phyloP scores from a whole-genome alignment of 2,329 filamentous ascomycete species.

The Trichoderma sp. region DNA sequence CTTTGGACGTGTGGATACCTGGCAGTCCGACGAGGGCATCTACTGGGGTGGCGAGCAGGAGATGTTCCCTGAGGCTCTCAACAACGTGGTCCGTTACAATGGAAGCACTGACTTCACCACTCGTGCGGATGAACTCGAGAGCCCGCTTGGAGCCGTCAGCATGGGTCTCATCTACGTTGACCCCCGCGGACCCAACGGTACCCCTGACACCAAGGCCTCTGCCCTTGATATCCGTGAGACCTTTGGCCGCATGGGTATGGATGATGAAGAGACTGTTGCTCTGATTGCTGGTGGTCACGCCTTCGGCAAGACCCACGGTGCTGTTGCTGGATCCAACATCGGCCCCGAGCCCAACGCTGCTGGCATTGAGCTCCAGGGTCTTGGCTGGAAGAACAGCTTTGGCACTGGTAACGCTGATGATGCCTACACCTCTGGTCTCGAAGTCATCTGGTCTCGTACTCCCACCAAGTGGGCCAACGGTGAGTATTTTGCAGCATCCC shows the following conservation, averaged over 20 bases:
- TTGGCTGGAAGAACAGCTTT: constrained; percentile 68
- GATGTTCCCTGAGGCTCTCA: constrained; percentile 53
- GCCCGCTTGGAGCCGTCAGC: constrained; percentile 60
- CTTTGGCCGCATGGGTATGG: constrained; percentile 77
- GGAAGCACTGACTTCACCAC: constrained; percentile 53
- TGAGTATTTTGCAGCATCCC: not conserved
- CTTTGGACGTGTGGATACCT: constrained; percentile 67
- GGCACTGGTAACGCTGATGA: constrained; percentile 64
- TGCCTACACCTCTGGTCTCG: constrained; percentile 70
- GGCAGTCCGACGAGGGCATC: constrained; percentile 69
- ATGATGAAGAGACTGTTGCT: constrained; percentile 75
- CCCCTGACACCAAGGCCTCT: constrained; percentile 65
- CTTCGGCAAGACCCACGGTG: constrained; percentile 78
- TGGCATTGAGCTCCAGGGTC: constrained; percentile 60
- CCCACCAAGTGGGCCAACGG: constrained; percentile 52
- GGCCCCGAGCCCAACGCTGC: constrained; percentile 66
- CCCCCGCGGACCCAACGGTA: constrained; percentile 70
- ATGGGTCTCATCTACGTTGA: constrained; percentile 82
- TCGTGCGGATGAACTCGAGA: constrained; percentile 57
- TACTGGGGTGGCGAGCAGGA: constrained; percentile 73
- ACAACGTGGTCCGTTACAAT: constrained; percentile 68
- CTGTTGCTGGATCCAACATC: constrained; percentile 56
- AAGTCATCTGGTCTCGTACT: constrained; percentile 74
- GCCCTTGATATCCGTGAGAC: constrained; percentile 70
- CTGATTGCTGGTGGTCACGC: constrained; percentile 74